Evolutionary conservation across 352 stramenopile species (phyloP), one percentile per base, ranked within the genome.

Genomic region (Phytophthora europaea): DNA sequence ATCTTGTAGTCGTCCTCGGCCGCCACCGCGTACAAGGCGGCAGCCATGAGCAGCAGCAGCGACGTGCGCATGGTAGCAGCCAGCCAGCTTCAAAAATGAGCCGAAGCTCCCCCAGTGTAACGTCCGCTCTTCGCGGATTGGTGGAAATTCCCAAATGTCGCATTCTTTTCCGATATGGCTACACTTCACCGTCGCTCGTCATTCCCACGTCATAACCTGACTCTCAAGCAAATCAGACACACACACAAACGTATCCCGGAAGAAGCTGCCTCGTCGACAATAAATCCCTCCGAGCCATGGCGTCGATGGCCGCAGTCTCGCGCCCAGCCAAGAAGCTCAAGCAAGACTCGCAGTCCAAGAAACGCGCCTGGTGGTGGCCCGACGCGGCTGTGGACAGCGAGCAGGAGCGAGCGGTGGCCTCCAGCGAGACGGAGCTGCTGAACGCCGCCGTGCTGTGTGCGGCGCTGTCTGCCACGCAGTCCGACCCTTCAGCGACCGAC

Each of bases 371-470:
- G 70, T 93, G 87, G 85, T 94, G 84, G 82, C 81, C 80, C 34
- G 82, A 81, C 58, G 45, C 58, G 3, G 22, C 51, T 18, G 33
- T 18, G 10, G 47, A 33, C 45, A 58, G 40, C 33, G 48, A 76
- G 10, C 58, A 69, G 50, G 61, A 70, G 65, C 50, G 50, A 12
- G 62, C 31, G 9, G 62, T 85, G 48, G 80, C 75, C 9, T 82
- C 80, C 53, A 93, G 82, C 56, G 88, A 94, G 83, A 89, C 75
- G 22, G 88, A 93, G 60, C 59, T 94, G 47, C 73, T 94, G 18
- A 91, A 88, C 67, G 88, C 89, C 22, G 88, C 88, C 20, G 84
- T 96, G 26, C 54, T 96, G 33, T 96, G 89, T 72, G 88, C 85
- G 8, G 87, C 88, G 3, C 69, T 94, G 50, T 74, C 79, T 50